Evolutionary conservation across 2,329 filamentous ascomycete species (phyloP), one percentile per base, ranked within the genome.

Genomic region (Neofusicoccum sp.): DNA sequence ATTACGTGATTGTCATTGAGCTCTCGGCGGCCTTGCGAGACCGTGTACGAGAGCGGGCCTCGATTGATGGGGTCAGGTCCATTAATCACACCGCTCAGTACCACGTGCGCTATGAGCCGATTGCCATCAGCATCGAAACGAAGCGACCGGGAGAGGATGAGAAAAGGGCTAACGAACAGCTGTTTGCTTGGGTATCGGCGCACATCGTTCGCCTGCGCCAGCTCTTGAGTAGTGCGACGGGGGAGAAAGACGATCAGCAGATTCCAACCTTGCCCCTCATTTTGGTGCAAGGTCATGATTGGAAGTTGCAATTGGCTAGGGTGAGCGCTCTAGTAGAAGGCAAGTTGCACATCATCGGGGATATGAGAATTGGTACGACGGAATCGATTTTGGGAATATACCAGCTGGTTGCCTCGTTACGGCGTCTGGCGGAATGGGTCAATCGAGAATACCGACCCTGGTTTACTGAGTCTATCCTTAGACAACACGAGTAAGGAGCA

Each of bases 51-150:
- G 36, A 40, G 8, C 9, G 28, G 12, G 45, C 14, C 5, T 9
- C 7, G 30, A 6, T 8, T 16, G 14, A 12, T 12, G 20, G 34
- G 8, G 16, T 12, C 8, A 4, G n/a, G 1, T 60, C 45, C 12
- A 36, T 60, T 28, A 63, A 63, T 31, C 61, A 61, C 14, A 63
- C 58, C 26, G 36, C 4, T n/a, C 33, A 49, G 33, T 30, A 43
- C 3, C 58, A 59, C 28, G 36, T 63, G 6, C 33, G 33, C 28
- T 24, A 61, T 9, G n/a, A 28, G 8, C 58, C 61, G 2, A 51
- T 61, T 24, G 48, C 48, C 5, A 33, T 63, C 8, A 58, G 61
- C 16, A 58, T 63, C 38, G 61, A 61, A 34, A 63, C 61, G 16
- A 61, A 57, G 41, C 16, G 43, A 3, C 26, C 58, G 6, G 45